A percentile compares a stretch with the other conserved stretches of the same genome.
Evolutionary conservation across 2,329 filamentous ascomycete species (phyloP).

Genomic region (Colletotrichum horii): DNA sequence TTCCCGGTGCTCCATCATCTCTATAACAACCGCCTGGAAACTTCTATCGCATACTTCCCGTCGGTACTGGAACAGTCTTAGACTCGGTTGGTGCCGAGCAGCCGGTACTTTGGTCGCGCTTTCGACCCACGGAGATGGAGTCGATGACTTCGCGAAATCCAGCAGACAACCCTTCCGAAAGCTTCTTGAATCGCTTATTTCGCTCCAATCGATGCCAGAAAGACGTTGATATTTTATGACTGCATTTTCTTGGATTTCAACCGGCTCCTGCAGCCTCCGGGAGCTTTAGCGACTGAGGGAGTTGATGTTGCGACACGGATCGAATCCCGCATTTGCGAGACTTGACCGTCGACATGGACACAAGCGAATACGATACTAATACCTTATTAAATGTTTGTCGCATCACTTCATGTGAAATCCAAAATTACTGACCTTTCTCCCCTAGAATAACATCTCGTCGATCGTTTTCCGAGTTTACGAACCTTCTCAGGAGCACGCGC

Average conservation of each 20-base stretch:
- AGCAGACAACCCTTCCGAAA: slow-evolving; percentile 8
- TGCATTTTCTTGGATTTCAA: not conserved
- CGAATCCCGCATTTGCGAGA: slow-evolving; percentile 7
- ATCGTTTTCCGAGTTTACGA: slow-evolving; percentile 63
- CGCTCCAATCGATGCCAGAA: not conserved
- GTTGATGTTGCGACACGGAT: slow-evolving; percentile 24
- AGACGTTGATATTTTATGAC: slow-evolving; percentile 10
- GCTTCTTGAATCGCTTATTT: not conserved
- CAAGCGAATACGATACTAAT: slow-evolving; percentile 68
- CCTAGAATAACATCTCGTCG: slow-evolving; percentile 61
- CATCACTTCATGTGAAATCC: not conserved
- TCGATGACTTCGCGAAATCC: slow-evolving; percentile 24
- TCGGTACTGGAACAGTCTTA: not conserved
- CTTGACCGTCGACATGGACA: slow-evolving; percentile 61
- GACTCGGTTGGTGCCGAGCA: slow-evolving; percentile 19
- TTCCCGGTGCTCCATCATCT: not conserved
- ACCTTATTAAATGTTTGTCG: slow-evolving; percentile 60
- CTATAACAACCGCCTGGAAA: not conserved
- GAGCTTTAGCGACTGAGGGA: slow-evolving; percentile 18
- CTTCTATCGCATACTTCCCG: not conserved
- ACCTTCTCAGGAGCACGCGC: slow-evolving; percentile 46
- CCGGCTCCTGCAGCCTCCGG: slow-evolving; percentile 10
- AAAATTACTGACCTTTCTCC: slow-evolving; percentile 19
- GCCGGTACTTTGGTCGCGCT: slow-evolving; percentile 16
- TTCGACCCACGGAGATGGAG: slow-evolving; percentile 44